Evolutionary conservation across 1,139 yeast genomes (phyloP).

Genomic region (Hyphopichia khmerensis): DNA sequence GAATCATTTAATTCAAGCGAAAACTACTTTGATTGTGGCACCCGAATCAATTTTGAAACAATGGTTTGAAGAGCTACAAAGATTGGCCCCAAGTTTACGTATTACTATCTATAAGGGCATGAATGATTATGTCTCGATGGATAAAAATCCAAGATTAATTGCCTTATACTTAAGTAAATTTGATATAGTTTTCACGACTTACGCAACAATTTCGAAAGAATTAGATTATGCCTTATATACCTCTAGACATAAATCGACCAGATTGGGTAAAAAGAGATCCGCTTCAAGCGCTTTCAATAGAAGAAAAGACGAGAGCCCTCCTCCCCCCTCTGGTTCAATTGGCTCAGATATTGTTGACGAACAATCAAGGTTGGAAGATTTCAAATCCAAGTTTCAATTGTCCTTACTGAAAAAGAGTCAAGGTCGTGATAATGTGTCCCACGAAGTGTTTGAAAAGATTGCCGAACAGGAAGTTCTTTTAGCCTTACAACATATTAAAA

Average conservation of each 20-base stretch:
- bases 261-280: slow-evolving; percentile 21
- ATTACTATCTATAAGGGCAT: slow-evolving; percentile 67
- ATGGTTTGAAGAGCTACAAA: slow-evolving; percentile 74
- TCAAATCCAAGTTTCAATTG: slow-evolving; percentile 29
- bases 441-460: slow-evolving; percentile 23
- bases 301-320: neutral
- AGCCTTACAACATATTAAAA: slow-evolving; percentile 30
- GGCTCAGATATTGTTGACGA: slow-evolving; percentile 6
- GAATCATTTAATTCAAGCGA: slow-evolving; percentile 51
- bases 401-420: slow-evolving; percentile 11
- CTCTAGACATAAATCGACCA: slow-evolving; percentile 55
- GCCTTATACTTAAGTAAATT: slow-evolving; percentile 50
- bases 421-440: neutral
- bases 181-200: slow-evolving; percentile 85
- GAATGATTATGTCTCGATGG: slow-evolving; percentile 45
- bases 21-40: slow-evolving; percentile 78
- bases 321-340: neutral
- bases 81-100: slow-evolving; percentile 56
- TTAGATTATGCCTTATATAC: slow-evolving; percentile 78
- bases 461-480: slow-evolving; percentile 36
- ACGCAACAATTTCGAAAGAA: slow-evolving; percentile 66
- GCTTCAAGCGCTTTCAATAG: slow-evolving; percentile 1
- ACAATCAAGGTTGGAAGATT: slow-evolving; percentile 19
- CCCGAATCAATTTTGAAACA: slow-evolving; percentile 82
- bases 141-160: slow-evolving; percentile 40